Evolutionary conservation across 108 stramenopile species (phyloP), one percentile per base, ranked within the genome.

Genomic region (Craspedostauros australis): DNA sequence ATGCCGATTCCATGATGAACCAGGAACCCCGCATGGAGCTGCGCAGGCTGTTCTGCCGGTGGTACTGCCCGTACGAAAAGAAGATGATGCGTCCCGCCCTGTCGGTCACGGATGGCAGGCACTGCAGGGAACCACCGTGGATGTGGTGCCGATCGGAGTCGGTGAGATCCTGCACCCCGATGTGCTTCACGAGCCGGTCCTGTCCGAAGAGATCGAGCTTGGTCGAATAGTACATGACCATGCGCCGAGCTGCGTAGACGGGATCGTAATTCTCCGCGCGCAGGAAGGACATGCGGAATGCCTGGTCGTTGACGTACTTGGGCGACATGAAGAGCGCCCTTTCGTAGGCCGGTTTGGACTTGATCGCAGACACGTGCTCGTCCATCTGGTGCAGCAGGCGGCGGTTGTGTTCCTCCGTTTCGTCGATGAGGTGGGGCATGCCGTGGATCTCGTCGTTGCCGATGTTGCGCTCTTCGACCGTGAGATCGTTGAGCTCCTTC

Each of bases 241-340:
- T 54, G 8, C 53, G 15, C 9, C 19, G 16, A 4, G 53, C 53
- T 14, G 53, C 39, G 12, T n/a, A 21, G 7, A 39, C 39, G n/a
- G 53, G 19, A 54, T 54, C 39, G 27, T 50, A 61, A 4, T 26
- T 14, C 12, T 61, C 60, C 25, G 60, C 38, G 40, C 60, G 48
- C 9, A 61, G 49, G 31, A 61, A 61, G 4, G 19, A 18, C 2
- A 61, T 15, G 4, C 34, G 38, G 4, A 50, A 61, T 20, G 11
- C 36, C 0, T 2, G 25, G 31, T 50, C 29, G 8, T 41, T 14
- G 6, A 50, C 39, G 31, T 61, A 61, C 3, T 20, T 23, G 4
- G 15, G 39, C 18, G 50, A 19, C 39, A 61, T 47, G 3, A 15
- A 14, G 0, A 38, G 5, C 19, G 63, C 63, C 6, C 11, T 16